Evolutionary conservation across 129 eudicot species (phyloP), one percentile per base, ranked within the genome.

Genomic region (Chrysanthemum makinoi): DNA sequence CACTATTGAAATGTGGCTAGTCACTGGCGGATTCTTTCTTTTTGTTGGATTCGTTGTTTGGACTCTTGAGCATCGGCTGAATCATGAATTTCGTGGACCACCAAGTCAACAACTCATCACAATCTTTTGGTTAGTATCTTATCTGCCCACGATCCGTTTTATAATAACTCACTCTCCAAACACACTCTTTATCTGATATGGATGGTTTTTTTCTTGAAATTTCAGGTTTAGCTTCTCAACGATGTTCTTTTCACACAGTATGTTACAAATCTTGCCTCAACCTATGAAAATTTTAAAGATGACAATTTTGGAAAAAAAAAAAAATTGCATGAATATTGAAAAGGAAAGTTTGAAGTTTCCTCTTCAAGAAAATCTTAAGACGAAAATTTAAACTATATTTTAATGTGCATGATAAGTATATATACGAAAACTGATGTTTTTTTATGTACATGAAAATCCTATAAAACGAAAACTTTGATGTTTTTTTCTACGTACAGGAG

Each of bases 161-260:
- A 10, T 30, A 30, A 30, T 4, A 30, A 30, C 22, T 49, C 20
- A 7, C 13, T 60, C 12, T 19, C 33, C 15, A 10, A 62, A 63
- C 50, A 8, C 24, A 20, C 54, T 14, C 16, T 1, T 44, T 16
- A 39, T 35, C 55, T 56, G 20, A 70, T 7, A 57, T 72, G 19
- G 57, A 58, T 13, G 53, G 2, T 22, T 70, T 65, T 65, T 60
- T 72, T 44, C 33, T 62, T 61, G 56, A 56, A 35, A 73, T 74
- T 80, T 83, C 98, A 94, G 98, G 98, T 94, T 95, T 78, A 95
- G 99, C 76, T 86, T 95, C 86, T 95, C 99, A 64, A 95, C 99
- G 5, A 95, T 95, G 99, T 95, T 90, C 73, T 95, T 95, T 71
- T 76, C 99, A 30, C 99, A 95, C 82, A 80, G 97, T 95, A 95